Percentiles rank a stretch among this genome's conserved stretches.
phyloP scores from a whole-genome alignment of 352 stramenopile species.

The Halophytophthora polymorphica region DNA sequence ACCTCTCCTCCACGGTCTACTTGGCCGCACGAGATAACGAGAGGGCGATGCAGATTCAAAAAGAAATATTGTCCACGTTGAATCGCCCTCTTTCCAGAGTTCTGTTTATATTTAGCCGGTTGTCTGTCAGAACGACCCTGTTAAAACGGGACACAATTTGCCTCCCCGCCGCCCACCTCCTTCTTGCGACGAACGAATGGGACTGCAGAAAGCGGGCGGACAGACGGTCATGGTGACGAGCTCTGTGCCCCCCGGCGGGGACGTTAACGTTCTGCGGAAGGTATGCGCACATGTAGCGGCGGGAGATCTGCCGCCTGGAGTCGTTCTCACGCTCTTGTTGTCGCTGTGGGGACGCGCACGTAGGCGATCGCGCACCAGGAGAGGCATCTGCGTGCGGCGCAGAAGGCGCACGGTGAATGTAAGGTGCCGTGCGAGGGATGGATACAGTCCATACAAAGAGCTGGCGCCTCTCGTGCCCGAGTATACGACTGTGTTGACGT shows the following conservation, averaged over 20 bases:
- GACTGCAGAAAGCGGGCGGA: background rate
- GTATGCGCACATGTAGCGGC: conserved; percentile 3
- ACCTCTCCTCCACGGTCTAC: too few species aligned
- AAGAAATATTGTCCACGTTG: background rate
- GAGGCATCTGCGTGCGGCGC: conserved; percentile 37
- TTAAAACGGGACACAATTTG: too few species aligned
- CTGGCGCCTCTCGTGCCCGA: background rate
- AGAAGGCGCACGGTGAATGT: conserved; percentile 53
- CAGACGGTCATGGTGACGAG: conserved; percentile 13
- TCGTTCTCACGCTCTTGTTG: background rate
- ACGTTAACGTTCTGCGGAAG: conserved; percentile 36
- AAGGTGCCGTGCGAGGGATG: conserved; percentile 1
- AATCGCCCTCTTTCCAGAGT: background rate
- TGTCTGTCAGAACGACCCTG: too few species aligned
- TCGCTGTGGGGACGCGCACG: background rate
- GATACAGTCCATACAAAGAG: background rate
- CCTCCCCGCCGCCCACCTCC: too few species aligned
- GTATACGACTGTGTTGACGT: background rate
- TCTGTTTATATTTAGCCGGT: too few species aligned
- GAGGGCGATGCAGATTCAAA: too few species aligned
- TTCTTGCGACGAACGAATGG: background rate
- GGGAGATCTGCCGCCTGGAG: background rate
- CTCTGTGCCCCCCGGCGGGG: conserved; percentile 9
- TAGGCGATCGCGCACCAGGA: conserved; percentile 54
- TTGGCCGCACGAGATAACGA: too few species aligned